Base-by-base conservation (phyloP, 345 rosid species). In the Gossypioides kirkii region DNA sequence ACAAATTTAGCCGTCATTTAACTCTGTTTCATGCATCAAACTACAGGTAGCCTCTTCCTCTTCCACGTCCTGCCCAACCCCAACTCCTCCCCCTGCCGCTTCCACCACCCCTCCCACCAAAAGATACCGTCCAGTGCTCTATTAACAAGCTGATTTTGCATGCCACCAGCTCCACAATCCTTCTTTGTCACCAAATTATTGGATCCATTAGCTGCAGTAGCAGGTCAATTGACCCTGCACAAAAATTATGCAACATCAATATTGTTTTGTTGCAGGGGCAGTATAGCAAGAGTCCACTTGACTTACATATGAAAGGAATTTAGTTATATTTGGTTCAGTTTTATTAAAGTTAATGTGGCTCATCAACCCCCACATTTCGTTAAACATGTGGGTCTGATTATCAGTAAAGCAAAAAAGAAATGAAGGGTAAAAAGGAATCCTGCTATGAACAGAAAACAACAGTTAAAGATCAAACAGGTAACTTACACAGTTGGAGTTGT, bases 81-180 rank as follows among this genome's bases (percentile, higher is more conserved):
- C 91, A 71, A 47, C 87, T 80, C 68, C 92, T 83, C 63, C 82
- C 88, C 68, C 88, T 85, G 17, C 85, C 75, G n/a, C 91, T 90
- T 20, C 91, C 90, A 45, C 90, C 38, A 25, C 38, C 85, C 61
- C 94, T 84, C 43, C 92, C 92, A 71, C 95, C 88, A 74, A 79
- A 81, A 55, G 97, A 85, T 79, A 50, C 98, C 98, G 77, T 95
- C 93, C 52, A 95, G 80, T 68, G 98, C 98, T 84, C 91, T 87
- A 73, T 85, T 92, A 38, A 94, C 94, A 56, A 92, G 93, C 80
- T 94, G 98, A 75, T 82, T 88, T 70, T 79, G 93, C 72, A 85
- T 20, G 55, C 87, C 87, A 70, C 92, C 90, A 2, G 82, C 81
- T 32, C 96, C 90, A 26, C 97, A 90, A 22, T 94, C 90, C 77